Percentiles rank a stretch among this genome's conserved stretches.
phyloP scores from a whole-genome alignment of 805 yeast genomes.

The Teunomyces gatunensis region DNA sequence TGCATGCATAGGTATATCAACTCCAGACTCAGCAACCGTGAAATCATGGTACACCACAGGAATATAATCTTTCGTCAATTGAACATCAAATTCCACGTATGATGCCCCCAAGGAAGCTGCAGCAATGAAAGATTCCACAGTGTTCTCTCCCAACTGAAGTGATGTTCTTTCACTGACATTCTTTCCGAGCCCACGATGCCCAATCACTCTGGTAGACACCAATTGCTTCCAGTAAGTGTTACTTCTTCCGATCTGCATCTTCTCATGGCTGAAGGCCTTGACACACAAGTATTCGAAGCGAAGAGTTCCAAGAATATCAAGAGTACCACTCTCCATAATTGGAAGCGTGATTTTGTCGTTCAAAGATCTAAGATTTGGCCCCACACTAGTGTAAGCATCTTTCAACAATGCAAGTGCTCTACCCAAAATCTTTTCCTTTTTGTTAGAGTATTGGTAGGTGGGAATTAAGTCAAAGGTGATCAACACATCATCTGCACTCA shows the following conservation, averaged over 20 bases:
- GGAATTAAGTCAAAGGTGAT: conserved; percentile 86
- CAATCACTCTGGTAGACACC: conserved; percentile 86
- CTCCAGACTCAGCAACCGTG: conserved; percentile 91
- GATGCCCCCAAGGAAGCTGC: conserved; percentile 97
- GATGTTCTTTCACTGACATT: conserved; percentile 70
- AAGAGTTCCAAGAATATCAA: conserved; percentile 75
- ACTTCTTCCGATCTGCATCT: conserved; percentile 60
- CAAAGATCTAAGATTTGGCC: conserved; percentile 63
- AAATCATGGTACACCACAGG: conserved; percentile 97
- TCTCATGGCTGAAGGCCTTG: conserved; percentile 68
- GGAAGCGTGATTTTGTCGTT: conserved; percentile 69
- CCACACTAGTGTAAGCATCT: conserved; percentile 62
- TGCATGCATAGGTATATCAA: conserved; percentile 93
- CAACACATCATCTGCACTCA: conserved; percentile 50
- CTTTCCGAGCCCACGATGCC: conserved; percentile 94
- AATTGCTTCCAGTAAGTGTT: conserved; percentile 90
- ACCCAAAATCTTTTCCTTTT: conserved; percentile 55
- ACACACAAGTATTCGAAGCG: conserved; percentile 73
- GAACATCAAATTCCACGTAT: conserved; percentile 96
- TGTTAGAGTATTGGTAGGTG: conserved; percentile 59
- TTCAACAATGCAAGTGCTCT: conserved; percentile 77
- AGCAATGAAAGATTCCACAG: conserved; percentile 90
- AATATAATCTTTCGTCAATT: conserved; percentile 82
- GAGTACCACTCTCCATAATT: conserved; percentile 64
- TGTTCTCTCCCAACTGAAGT: conserved; percentile 91